Evolutionary conservation across 1,139 yeast genomes (phyloP).

Genomic region (Pichia sp.): DNA sequence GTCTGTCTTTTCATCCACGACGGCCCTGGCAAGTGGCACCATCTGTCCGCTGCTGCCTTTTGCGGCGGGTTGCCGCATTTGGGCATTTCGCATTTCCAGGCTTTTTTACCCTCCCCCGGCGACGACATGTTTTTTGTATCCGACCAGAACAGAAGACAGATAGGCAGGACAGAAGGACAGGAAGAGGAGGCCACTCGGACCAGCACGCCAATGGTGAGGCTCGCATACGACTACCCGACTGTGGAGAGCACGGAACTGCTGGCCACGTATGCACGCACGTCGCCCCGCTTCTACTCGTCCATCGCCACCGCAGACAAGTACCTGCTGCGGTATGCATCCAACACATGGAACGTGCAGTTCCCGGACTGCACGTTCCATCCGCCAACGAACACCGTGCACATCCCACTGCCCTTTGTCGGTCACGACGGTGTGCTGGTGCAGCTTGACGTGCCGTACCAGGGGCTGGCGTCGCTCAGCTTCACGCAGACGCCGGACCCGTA

Average conservation of each 20-base stretch:
- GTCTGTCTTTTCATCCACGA: too few relatives aligned
- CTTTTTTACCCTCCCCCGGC: too few relatives aligned
- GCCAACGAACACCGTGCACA: conserved; percentile 7
- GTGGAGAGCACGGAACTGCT: conserved; percentile 23
- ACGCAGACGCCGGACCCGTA: conserved; percentile 9
- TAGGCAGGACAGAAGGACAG: neutral
- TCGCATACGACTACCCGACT: conserved; percentile 18
- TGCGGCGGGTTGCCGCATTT: neutral
- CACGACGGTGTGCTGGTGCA: neutral
- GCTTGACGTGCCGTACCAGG: conserved; percentile 15
- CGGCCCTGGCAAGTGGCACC: conserved; percentile 1
- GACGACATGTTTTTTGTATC: too few relatives aligned
- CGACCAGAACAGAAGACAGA: neutral
- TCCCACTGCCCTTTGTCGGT: conserved; percentile 9
- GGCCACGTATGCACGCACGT: conserved; percentile 15
- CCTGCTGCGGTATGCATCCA: conserved; percentile 23
- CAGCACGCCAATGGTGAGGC: conserved; percentile 10
- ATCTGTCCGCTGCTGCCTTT: neutral
- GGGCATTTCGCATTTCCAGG: too few relatives aligned
- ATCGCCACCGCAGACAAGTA: conserved; percentile 18
- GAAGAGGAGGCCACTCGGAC: neutral
- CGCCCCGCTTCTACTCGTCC: conserved; percentile 17
- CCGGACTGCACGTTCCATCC: conserved; percentile 16
- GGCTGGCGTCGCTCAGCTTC: conserved; percentile 2
- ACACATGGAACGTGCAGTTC: conserved; percentile 21